Percentiles rank a stretch among this genome's conserved stretches.
Evolutionary conservation across 2,329 filamentous ascomycete species (phyloP).

Genomic region (Leptographium lundbergii): DNA sequence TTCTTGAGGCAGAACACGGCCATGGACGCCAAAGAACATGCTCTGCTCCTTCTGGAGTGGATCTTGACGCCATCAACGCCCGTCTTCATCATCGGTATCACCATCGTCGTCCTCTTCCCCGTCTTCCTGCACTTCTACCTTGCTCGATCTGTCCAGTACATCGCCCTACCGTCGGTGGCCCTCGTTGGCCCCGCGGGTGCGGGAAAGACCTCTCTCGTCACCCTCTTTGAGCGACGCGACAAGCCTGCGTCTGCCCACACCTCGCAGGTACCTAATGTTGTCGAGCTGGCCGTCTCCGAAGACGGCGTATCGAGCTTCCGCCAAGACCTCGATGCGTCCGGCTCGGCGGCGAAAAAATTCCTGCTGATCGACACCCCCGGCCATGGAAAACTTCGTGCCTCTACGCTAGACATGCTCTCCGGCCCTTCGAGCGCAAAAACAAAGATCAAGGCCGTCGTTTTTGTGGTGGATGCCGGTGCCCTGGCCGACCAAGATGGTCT

Average conservation of each 20-base stretch:
- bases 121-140: slow-evolving; percentile 66
- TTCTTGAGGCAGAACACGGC: not conserved
- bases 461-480: slow-evolving; percentile 74
- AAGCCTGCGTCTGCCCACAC: slow-evolving; percentile 37
- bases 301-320: slow-evolving; percentile 33
- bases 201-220: slow-evolving; percentile 84
- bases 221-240: slow-evolving; percentile 50
- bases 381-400: slow-evolving; percentile 80
- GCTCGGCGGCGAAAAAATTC: slow-evolving; percentile 53
- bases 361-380: slow-evolving; percentile 81
- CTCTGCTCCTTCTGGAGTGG: slow-evolving; percentile 30
- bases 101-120: slow-evolving; percentile 62
- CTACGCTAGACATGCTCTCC: slow-evolving; percentile 42
- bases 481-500: slow-evolving; percentile 46
- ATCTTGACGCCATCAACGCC: slow-evolving; percentile 47
- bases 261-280: slow-evolving; percentile 33
- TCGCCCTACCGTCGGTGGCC: slow-evolving; percentile 61
- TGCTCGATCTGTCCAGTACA: slow-evolving; percentile 53
- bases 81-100: slow-evolving; percentile 53
- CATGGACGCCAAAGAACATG: slow-evolving; percentile 15
- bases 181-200: slow-evolving; percentile 68
- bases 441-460: slow-evolving; percentile 63
- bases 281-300: slow-evolving; percentile 43
- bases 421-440: slow-evolving; percentile 8
- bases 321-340: slow-evolving; percentile 41